Percentiles rank a stretch among this genome's conserved stretches.
phyloP scores from a whole-genome alignment of 257 asterid species.

The Ballota nigra region DNA sequence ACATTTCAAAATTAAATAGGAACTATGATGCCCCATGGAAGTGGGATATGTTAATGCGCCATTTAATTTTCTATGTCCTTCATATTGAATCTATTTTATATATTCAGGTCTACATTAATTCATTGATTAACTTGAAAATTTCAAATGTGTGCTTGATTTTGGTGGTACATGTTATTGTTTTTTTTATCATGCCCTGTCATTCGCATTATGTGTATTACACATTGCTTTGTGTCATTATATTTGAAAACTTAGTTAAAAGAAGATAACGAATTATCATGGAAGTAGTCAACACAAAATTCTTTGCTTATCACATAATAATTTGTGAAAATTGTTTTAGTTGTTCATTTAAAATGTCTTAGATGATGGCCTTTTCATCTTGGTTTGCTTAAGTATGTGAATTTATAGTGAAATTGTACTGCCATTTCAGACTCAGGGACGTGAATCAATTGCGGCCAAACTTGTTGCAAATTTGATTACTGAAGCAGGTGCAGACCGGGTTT shows the following conservation, averaged over 20 bases:
- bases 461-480: constrained; percentile 74
- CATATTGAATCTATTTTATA: not conserved
- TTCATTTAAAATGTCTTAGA: constrained; percentile 4
- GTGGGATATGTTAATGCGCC: not conserved
- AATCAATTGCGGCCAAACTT: constrained; percentile 82
- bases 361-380: not conserved
- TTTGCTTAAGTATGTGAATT: constrained; percentile 19
- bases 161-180: not conserved
- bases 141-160: not conserved
- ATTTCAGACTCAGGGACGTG: constrained; percentile 81
- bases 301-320: not conserved
- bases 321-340: not conserved
- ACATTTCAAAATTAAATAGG: not conserved
- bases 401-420: not conserved
- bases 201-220: not conserved
- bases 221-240: constrained; percentile 5
- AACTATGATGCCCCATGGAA: not conserved
- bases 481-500: constrained; percentile 81
- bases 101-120: not conserved
- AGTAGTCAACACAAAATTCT: not conserved
- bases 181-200: not conserved
- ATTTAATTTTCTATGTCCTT: not conserved
- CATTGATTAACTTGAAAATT: not conserved
- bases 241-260: not conserved
- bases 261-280: not conserved